These are phyloP conservation scores for Umbelopsis sp. DNA, from an alignment of 192 early-diverging fungal species.

Conservation along the genomic window DNA sequence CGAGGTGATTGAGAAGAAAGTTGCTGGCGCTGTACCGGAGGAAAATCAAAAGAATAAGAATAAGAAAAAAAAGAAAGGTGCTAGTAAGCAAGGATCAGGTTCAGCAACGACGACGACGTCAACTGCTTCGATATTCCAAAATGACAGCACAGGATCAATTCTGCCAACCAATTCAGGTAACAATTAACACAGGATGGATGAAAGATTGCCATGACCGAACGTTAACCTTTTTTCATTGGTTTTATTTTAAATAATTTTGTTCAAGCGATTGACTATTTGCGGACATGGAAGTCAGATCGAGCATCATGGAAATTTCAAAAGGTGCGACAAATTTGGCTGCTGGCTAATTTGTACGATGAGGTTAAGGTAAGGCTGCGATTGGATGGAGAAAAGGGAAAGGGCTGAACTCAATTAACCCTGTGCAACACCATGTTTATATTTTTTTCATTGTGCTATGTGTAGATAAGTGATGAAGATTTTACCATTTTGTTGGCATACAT, in stretches of 20 bases:
- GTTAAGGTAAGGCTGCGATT: slow-evolving; percentile 18
- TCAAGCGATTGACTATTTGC: slow-evolving; percentile 27
- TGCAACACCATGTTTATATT: not conserved
- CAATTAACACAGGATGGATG: not conserved
- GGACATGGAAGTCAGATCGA: slow-evolving; percentile 25
- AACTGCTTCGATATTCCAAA: slow-evolving; percentile 2
- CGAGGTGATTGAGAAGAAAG: slow-evolving; percentile 25
- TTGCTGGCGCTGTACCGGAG: not conserved
- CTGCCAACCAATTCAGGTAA: slow-evolving; percentile 13
- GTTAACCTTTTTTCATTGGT: not conserved
- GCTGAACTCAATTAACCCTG: not conserved
- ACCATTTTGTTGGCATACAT: slow-evolving; percentile 30
- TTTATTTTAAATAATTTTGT: no score
- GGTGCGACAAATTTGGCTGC: slow-evolving; percentile 35
- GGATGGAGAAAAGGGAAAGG: not conserved
- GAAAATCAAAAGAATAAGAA: slow-evolving; percentile 9
- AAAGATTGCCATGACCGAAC: not conserved
- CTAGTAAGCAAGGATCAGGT: no score
- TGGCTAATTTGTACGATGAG: slow-evolving; percentile 34
- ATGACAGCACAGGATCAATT: slow-evolving; percentile 9
- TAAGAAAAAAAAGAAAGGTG: slow-evolving; percentile 7
- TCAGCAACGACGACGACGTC: not conserved
- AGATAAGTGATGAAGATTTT: slow-evolving; percentile 35
- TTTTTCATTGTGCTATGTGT: not conserved
- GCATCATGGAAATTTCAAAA: slow-evolving; percentile 39